Evolutionary conservation across 2,329 filamentous ascomycete genomes (phyloP).

Genomic region (Chaetomium strumarium): DNA sequence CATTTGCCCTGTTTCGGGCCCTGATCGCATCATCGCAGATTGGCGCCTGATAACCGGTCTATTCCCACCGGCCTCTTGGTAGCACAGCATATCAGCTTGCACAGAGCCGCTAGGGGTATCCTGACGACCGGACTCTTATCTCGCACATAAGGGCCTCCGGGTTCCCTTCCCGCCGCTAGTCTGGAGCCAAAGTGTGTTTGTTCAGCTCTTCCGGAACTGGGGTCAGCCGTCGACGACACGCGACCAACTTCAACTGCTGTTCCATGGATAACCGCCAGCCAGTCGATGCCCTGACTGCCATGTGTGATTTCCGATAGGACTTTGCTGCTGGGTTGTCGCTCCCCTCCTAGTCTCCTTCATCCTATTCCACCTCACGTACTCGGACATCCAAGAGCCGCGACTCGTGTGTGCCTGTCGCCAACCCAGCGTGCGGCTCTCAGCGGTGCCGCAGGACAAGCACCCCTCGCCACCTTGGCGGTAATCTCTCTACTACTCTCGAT

Average conservation of each 20-base stretch:
- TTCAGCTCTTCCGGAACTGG: slow-evolving; percentile 9
- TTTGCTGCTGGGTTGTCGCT: slow-evolving; percentile 7
- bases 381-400: neutral
- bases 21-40: slow-evolving; percentile 18
- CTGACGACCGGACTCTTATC: slow-evolving; percentile 5
- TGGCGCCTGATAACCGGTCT: slow-evolving; percentile 18
- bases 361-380: neutral
- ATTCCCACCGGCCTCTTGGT: slow-evolving; percentile 5
- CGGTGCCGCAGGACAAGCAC: neutral
- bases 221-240: slow-evolving; percentile 10
- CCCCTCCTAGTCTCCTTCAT: neutral
- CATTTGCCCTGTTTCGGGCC: slow-evolving; percentile 18
- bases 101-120: slow-evolving; percentile 18
- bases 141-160: slow-evolving; percentile 10
- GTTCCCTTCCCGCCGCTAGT: slow-evolving; percentile 1
- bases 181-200: neutral
- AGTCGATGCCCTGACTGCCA: slow-evolving; percentile 19
- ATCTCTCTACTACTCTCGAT: slow-evolving; percentile 16
- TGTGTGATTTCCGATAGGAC: slow-evolving; percentile 25
- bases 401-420: neutral
- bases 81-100: slow-evolving; percentile 19
- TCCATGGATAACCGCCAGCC: slow-evolving; percentile 22
- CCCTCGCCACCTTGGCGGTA: neutral
- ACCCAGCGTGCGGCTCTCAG: neutral
- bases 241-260: slow-evolving; percentile 4